Evolutionary conservation across 2,329 filamentous ascomycete species (phyloP).

Genomic region (Pseudopithomyces chartarum): DNA sequence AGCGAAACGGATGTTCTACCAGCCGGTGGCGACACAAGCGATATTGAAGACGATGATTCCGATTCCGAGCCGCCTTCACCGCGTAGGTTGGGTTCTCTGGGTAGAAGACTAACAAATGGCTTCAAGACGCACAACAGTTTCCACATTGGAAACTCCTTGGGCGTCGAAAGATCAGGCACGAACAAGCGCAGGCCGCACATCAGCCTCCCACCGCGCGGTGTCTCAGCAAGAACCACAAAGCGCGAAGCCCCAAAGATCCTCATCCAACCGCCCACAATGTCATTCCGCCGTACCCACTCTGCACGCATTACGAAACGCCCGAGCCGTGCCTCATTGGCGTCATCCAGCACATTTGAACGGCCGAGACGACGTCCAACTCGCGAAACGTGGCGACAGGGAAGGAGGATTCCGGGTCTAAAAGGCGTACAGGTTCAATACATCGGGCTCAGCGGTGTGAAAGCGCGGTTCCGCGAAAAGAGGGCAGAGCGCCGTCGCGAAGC

Average conservation of each 20-base stretch:
- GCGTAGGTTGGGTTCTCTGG: conserved; percentile 26
- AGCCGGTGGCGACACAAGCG: conserved; percentile 52
- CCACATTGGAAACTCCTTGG: conserved; percentile 61
- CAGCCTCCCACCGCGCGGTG: conserved; percentile 26
- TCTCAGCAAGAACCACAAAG: conserved; percentile 12
- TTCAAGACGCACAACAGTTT: conserved; percentile 52
- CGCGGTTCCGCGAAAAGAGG: conserved; percentile 52
- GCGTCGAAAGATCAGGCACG: conserved; percentile 54
- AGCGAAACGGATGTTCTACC: conserved; percentile 47
- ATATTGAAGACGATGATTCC: conserved; percentile 36
- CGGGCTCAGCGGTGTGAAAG: conserved; percentile 55
- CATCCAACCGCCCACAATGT: conserved; percentile 31
- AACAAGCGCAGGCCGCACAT: conserved; percentile 37
- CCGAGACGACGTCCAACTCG: conserved; percentile 8
- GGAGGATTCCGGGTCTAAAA: conserved; percentile 47
- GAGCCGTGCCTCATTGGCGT: background rate
- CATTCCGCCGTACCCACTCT: conserved; percentile 20
- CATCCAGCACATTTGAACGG: background rate
- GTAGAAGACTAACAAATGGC: conserved; percentile 40
- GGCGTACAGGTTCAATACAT: conserved; percentile 58
- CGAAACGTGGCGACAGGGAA: conserved; percentile 36
- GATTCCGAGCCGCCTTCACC: conserved; percentile 20
- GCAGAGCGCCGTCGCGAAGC: conserved; percentile 59
- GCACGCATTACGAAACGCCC: conserved; percentile 31
- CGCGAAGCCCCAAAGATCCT: conserved; percentile 29